Evolutionary conservation across 1,284 basidiomycete genomes (phyloP).

Genomic region (Xerocomus nothofagi): DNA sequence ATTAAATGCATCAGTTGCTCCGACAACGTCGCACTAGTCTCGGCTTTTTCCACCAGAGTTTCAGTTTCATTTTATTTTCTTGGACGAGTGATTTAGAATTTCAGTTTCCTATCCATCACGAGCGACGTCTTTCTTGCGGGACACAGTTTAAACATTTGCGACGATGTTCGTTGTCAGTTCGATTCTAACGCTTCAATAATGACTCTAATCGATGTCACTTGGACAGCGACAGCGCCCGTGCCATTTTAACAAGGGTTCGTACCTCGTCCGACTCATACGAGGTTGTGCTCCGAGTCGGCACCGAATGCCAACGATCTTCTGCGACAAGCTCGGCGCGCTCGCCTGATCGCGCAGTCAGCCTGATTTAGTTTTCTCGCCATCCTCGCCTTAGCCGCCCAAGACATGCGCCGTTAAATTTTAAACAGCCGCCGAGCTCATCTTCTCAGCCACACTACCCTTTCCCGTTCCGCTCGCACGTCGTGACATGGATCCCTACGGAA

Average conservation of each 20-base stretch:
- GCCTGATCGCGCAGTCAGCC: constrained; percentile 8
- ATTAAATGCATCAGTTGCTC: too few relatives aligned
- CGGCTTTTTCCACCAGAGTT: too few relatives aligned
- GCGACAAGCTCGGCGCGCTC: neutral
- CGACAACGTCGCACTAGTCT: too few relatives aligned
- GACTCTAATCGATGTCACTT: constrained; percentile 1
- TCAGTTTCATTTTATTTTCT: too few relatives aligned
- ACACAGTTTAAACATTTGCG: too few relatives aligned
- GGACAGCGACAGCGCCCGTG: neutral
- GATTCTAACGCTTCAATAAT: neutral
- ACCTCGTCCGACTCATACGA: neutral
- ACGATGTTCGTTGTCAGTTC: too few relatives aligned
- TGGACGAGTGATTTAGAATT: too few relatives aligned
- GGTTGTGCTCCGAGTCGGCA: neutral
- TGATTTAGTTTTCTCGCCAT: constrained; percentile 7
- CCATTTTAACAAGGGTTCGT: neutral
- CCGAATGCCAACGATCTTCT: neutral
- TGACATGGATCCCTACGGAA: constrained; percentile 31
- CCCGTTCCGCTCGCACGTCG: constrained; percentile 1
- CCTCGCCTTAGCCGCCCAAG: constrained; percentile 11
- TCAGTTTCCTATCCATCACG: too few relatives aligned
- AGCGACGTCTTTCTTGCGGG: too few relatives aligned
- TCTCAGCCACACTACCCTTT: constrained; percentile 2
- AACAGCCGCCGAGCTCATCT: constrained; percentile 3
- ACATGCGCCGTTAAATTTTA: constrained; percentile 15